Conservation (phyloP, 2,329 filamentous ascomycete genomes). For the Paecilomyces sp. region DNA sequence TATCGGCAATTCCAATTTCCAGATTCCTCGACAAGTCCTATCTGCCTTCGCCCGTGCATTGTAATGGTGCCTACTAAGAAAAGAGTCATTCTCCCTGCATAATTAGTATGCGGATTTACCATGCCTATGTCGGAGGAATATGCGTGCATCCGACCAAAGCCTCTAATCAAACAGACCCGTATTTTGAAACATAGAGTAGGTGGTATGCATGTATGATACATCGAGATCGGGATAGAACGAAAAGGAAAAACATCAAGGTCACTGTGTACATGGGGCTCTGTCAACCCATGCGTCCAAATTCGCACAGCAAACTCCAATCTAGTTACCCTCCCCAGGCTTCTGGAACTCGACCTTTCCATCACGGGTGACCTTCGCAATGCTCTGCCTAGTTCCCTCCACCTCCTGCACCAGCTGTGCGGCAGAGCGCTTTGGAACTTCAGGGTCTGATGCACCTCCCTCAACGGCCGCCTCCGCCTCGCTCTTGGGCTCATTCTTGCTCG, state of each 20-base stretch:
- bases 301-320: slow-evolving; percentile 3
- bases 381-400: slow-evolving; percentile 21
- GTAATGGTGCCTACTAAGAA: too few relatives aligned
- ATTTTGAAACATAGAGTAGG: neutral
- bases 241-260: neutral
- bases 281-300: neutral
- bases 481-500: slow-evolving; percentile 9
- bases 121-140: too few relatives aligned
- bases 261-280: neutral
- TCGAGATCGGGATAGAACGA: neutral
- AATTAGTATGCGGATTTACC: too few relatives aligned
- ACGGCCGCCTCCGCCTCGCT: slow-evolving; percentile 15
- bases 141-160: too few relatives aligned
- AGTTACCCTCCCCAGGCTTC: slow-evolving; percentile 17
- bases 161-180: neutral
- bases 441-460: slow-evolving; percentile 12
- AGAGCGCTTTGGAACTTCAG: slow-evolving; percentile 14
- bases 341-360: slow-evolving; percentile 63
- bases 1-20: neutral
- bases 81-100: too few relatives aligned
- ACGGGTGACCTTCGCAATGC: slow-evolving; percentile 48
- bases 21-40: neutral
- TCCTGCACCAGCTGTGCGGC: slow-evolving; percentile 17
- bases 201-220: neutral
- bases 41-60: neutral